Evolutionary conservation across 257 asterid genomes (phyloP).

Genomic region (Scutellaria baicalensis): DNA sequence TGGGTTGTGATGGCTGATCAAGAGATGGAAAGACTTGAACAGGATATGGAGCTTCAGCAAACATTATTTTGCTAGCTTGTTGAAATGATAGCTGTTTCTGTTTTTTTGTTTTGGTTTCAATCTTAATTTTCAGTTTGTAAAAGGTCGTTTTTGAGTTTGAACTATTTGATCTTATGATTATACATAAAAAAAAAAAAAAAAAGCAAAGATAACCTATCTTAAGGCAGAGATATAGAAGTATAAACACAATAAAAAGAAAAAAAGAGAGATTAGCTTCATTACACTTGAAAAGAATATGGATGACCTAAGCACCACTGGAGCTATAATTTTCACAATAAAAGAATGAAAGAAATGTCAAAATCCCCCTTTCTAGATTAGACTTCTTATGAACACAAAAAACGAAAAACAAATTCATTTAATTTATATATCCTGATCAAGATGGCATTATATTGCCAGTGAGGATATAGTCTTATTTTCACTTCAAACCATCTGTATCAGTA

Average conservation of each 20-base stretch:
- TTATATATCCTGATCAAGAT: constrained; percentile 19
- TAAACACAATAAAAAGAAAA: not conserved
- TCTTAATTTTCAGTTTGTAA: no score
- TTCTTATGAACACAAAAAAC: constrained; percentile 6
- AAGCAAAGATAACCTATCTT: no score
- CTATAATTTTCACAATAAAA: constrained; percentile 1
- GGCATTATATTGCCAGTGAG: no score
- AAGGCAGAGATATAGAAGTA: no score
- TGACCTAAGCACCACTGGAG: constrained; percentile 3
- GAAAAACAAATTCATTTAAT: constrained; percentile 16
- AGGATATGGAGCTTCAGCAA: constrained; percentile 1
- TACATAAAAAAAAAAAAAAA: no score
- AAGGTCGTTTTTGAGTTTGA: no score
- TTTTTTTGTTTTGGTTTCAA: no score
- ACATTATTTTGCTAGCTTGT: not conserved
- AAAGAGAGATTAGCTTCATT: not conserved
- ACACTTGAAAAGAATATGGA: not conserved
- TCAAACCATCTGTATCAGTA: not conserved
- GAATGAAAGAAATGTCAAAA: constrained; percentile 22
- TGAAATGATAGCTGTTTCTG: not conserved
- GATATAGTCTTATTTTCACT: constrained; percentile 16
- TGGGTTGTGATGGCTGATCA: constrained; percentile 30
- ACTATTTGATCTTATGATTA: no score
- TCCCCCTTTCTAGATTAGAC: not conserved
- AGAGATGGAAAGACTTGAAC: constrained; percentile 25